A percentile compares a stretch with the other conserved stretches of the same genome.
phyloP scores from a whole-genome alignment of 164 flowering plant genomes.

The Umbellularia californica region DNA sequence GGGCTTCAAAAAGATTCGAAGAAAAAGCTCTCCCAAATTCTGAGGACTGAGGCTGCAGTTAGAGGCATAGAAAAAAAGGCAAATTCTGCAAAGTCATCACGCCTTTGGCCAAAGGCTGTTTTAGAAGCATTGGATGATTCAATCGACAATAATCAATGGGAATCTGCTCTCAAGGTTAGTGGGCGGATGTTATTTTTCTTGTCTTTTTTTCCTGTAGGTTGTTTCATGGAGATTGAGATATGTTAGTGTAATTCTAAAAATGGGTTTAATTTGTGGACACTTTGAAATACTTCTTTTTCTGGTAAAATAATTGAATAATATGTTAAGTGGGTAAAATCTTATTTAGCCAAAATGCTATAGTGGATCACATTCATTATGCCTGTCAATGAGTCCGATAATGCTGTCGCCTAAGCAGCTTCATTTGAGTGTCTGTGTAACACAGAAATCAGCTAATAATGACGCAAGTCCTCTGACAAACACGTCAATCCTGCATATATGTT shows the following conservation, averaged over 20 bases:
- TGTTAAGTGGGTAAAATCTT: neutral
- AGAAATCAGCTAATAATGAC: no score
- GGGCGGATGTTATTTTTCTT: neutral
- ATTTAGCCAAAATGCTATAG: no score
- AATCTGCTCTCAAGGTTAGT: conserved; percentile 78
- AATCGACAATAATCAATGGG: conserved; percentile 48
- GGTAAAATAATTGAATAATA: neutral
- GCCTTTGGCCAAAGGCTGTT: conserved; percentile 74
- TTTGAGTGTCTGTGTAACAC: no score
- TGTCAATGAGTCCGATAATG: no score
- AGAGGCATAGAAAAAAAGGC: conserved; percentile 58
- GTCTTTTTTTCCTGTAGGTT: neutral
- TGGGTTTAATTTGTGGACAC: neutral
- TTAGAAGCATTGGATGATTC: conserved; percentile 78
- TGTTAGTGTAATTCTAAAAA: neutral
- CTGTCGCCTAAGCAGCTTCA: no score
- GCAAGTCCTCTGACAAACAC: no score
- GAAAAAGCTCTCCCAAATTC: conserved; percentile 56
- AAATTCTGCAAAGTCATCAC: conserved; percentile 37
- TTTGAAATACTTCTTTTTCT: conserved; percentile 2
- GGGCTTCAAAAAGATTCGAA: conserved; percentile 48
- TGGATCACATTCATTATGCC: no score
- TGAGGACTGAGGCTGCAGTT: conserved; percentile 74
- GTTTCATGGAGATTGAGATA: neutral
- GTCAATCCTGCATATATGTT: no score